Base-by-base conservation (phyloP, 2,329 filamentous ascomycete genomes). In the Endothia cerciana region DNA sequence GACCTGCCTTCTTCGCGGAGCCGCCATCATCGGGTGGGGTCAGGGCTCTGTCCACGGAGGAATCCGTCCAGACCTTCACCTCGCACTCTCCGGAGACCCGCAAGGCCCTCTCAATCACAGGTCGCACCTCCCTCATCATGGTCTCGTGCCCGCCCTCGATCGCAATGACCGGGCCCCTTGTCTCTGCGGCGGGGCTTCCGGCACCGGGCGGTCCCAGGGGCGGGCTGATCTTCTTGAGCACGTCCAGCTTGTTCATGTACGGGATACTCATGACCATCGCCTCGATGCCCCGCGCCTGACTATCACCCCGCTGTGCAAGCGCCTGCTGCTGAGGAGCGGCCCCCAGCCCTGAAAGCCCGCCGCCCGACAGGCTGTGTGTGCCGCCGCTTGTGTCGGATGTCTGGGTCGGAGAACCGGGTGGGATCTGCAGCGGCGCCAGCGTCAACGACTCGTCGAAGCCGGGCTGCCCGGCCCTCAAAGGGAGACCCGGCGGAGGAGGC, bases 141-240 rank as follows among this genome's bases (percentile, higher is more conserved):
- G 73, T 72, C 7, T 75, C 69, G 65, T 89, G 85, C 22, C 90
- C 83, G 0, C 94, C 94, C 76, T 98, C 94, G 36, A 98, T 81
- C 0, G 92, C 90, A 68, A 98, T 89, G 45, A 97, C 85, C 0
- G 91, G 87, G 0, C 94, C 94, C n/a, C 93, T 86, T 7, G 81
- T 80, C 70, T 81, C 77, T 66, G 77, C 74, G 1, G 69, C 68
- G 3, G 72, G 69, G 4, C 71, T 72, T 17, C 43, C 64, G 6
- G 63, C 45, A 15, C 77, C 75, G 1, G 78, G 73, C 19, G 79
- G 71, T 6, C 79, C 77, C 17, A 92, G 80, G 0, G 91, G 88
- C 30, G 90, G 91, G 56, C 90, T 90, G 70, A 97, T 92, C 68
- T 88, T 89, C 19, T 87, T 83, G 41, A 98, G 82, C 2, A 94